Conservation (phyloP, 306 rosid genomes). For the Prunus mume region DNA sequence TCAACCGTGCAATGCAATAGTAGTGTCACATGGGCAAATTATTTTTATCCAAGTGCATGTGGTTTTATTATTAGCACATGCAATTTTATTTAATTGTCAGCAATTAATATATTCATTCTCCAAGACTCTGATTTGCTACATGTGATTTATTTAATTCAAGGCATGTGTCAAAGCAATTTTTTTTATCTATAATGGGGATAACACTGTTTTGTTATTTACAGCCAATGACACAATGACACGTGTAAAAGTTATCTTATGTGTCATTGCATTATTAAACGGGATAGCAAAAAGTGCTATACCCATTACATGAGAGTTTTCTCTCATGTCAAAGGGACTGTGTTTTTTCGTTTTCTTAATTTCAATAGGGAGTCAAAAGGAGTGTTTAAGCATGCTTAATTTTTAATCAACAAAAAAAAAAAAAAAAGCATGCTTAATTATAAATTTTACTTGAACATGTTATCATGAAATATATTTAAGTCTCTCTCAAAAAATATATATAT, state of each 20-base stretch:
- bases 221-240: no score
- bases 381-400: neutral
- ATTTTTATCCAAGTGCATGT: neutral
- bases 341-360: no score
- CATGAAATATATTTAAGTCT: neutral
- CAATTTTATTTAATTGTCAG: neutral
- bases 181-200: no score
- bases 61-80: neutral
- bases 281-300: no score
- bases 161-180: neutral
- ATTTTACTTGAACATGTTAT: neutral
- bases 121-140: neutral
- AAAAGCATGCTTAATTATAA: neutral
- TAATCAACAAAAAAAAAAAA: no score
- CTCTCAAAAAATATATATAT: no score
- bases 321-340: no score
- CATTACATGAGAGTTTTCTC: no score
- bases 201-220: fast-evolving
- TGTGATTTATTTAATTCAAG: neutral
- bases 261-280: fast-evolving
- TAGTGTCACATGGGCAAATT: neutral
- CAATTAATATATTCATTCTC: neutral
- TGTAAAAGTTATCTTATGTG: fast-evolving
- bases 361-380: neutral
- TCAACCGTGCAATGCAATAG: no score